Percentiles rank a stretch among this genome's conserved stretches.
phyloP scores from a whole-genome alignment of 2,329 filamentous ascomycete species.

The Neofusicoccum kwambonambiense region DNA sequence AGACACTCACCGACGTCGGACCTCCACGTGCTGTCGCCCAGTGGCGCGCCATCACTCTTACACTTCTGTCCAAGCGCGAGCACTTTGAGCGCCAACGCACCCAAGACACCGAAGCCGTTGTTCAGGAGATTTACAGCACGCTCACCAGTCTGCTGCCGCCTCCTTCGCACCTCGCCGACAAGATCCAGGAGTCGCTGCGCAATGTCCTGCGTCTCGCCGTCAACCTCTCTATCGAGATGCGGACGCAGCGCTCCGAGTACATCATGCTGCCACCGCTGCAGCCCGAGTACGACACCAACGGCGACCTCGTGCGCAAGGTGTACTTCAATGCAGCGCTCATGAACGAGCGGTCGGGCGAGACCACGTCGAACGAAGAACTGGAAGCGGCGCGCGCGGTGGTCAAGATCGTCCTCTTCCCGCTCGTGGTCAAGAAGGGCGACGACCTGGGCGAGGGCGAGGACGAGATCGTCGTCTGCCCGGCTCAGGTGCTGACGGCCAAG shows the following conservation, averaged over 20 bases:
- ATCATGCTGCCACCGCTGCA: constrained; percentile 96
- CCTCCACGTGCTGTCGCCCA: constrained; percentile 86
- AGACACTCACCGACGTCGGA: constrained; percentile 74
- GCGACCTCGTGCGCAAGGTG: constrained; percentile 83
- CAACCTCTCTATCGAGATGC: constrained; percentile 92
- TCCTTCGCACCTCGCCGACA: constrained; percentile 73
- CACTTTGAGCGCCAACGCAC: constrained; percentile 80
- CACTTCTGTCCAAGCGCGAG: constrained; percentile 76
- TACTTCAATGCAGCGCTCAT: constrained; percentile 91
- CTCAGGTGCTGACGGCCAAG: constrained; percentile 79
- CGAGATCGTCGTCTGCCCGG: constrained; percentile 92
- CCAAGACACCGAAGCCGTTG: constrained; percentile 92
- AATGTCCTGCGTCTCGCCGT: constrained; percentile 88
- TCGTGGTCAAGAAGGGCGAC: constrained; percentile 94
- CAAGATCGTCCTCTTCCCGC: constrained; percentile 88
- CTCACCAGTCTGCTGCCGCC: constrained; percentile 83
- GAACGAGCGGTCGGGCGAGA: constrained; percentile 82
- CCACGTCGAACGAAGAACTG: constrained; percentile 72
- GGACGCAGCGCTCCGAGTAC: constrained; percentile 92
- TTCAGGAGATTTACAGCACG: constrained; percentile 83
- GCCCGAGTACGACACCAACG: constrained; percentile 91
- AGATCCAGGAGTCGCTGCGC: constrained; percentile 80
- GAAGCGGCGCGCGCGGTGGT: constrained; percentile 76
- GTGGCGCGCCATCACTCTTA: constrained; percentile 95
- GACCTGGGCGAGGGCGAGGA: constrained; percentile 85